These are phyloP conservation scores for Mycosphaerella arachidis DNA, from an alignment of 2,329 filamentous ascomycete genomes.

Conservation along the genomic window DNA sequence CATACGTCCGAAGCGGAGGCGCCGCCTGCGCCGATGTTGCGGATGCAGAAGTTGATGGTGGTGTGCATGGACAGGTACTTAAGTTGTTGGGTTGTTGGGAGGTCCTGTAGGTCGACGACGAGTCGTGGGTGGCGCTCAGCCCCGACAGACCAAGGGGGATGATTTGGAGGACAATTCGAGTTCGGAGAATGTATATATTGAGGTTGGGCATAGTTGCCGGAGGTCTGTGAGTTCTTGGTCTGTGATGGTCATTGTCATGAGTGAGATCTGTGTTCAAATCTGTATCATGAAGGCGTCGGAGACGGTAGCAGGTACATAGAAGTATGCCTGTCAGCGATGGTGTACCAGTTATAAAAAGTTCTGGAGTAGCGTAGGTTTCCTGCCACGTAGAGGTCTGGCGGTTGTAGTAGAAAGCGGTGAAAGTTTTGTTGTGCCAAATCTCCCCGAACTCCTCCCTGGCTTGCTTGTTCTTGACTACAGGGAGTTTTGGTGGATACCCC, in stretches of 20 bases:
- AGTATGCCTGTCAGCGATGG: too few species aligned
- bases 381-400: too few species aligned
- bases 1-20: constrained; percentile 37
- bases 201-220: constrained; percentile 2
- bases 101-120: constrained; percentile 32
- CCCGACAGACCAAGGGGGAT: constrained; percentile 34
- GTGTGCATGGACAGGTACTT: constrained; percentile 30
- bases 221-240: constrained; percentile 3
- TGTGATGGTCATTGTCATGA: neutral
- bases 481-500: too few species aligned
- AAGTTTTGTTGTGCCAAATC: too few species aligned
- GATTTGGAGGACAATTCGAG: constrained; percentile 14
- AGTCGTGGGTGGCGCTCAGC: constrained; percentile 33
- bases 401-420: too few species aligned
- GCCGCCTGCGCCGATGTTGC: constrained; percentile 36
- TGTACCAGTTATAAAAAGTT: too few species aligned
- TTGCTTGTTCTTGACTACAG: too few species aligned
- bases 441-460: too few species aligned
- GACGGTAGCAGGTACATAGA: too few species aligned
- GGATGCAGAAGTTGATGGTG: constrained; percentile 37
- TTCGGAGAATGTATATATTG: constrained; percentile 6
- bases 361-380: too few species aligned
- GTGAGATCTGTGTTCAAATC: neutral
- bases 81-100: constrained; percentile 30
- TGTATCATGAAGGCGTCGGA: too few species aligned